Conservation (phyloP, 495 filamentous ascomycete genomes). For the Annulohypoxylon moriforme region DNA sequence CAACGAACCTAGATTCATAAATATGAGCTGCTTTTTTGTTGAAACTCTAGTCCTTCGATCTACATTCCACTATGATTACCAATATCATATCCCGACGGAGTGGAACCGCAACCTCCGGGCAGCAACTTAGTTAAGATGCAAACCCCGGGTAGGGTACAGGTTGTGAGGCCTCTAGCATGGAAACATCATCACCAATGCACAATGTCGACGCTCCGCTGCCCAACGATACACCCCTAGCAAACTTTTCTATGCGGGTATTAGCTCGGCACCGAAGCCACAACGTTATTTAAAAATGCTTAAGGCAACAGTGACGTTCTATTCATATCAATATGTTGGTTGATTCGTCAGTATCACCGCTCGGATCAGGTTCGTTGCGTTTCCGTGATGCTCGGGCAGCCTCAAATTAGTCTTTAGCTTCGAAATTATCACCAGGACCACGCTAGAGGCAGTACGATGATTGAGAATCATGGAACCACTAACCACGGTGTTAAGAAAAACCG, state of each 20-base stretch:
- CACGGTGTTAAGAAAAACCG: background rate
- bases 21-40: constrained; percentile 1
- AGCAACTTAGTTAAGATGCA: background rate
- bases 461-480: background rate
- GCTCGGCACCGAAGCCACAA: constrained; percentile 35
- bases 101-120: constrained; percentile 5
- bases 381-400: constrained; percentile 13
- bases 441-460: constrained; percentile 19
- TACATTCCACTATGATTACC: background rate
- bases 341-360: constrained; percentile 11
- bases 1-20: background rate
- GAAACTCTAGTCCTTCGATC: background rate
- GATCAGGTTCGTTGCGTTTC: background rate
- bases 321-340: constrained; percentile 14
- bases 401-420: background rate
- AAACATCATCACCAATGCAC: constrained; percentile 16
- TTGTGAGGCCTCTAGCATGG: constrained; percentile 1
- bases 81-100: constrained; percentile 9
- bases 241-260: constrained; percentile 25
- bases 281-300: background rate
- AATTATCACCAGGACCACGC: constrained; percentile 1
- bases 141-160: constrained; percentile 4
- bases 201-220: constrained; percentile 32
- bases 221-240: constrained; percentile 33
- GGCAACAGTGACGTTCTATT: constrained; percentile 21